Percentiles rank a stretch among this genome's conserved stretches.
These are phyloP conservation scores for Arthrobotrys sphaeroides DNA, from an alignment of 2,329 filamentous ascomycete species.

Conservation along the genomic window DNA sequence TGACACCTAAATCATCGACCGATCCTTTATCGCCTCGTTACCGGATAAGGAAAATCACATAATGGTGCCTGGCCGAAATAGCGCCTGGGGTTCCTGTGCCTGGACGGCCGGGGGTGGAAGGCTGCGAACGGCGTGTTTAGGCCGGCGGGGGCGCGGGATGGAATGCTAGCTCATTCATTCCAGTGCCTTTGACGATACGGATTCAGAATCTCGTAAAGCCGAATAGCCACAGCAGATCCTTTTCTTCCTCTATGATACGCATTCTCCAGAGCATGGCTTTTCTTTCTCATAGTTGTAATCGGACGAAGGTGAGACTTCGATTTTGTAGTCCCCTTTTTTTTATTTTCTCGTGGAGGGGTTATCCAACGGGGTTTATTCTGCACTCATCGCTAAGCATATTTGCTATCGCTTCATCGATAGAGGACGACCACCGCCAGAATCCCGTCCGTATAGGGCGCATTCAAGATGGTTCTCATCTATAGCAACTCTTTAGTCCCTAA, in stretches of 20 bases:
- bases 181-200: constrained; percentile 32
- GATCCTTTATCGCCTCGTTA: constrained; percentile 8
- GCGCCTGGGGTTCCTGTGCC: constrained; percentile 29
- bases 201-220: constrained; percentile 8
- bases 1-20: neutral
- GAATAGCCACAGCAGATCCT: constrained; percentile 6
- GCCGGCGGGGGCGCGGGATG: constrained; percentile 17
- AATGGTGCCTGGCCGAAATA: constrained; percentile 23
- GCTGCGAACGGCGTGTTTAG: constrained; percentile 37
- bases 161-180: constrained; percentile 52
- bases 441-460: constrained; percentile 25
- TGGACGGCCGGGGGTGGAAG: neutral
- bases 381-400: constrained; percentile 15
- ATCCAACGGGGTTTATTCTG: neutral
- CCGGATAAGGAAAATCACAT: neutral
- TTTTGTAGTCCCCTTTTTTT: neutral
- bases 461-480: constrained; percentile 50
- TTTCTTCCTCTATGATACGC: neutral
- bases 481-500: constrained; percentile 37
- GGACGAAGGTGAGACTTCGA: constrained; percentile 18
- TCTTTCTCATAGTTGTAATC: neutral
- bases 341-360: neutral
- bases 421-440: constrained; percentile 14
- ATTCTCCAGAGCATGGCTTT: neutral
- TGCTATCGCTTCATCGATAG: neutral